These are phyloP conservation scores for Terfezia boudieri DNA, from an alignment of 495 filamentous ascomycete genomes.

Conservation along the genomic window DNA sequence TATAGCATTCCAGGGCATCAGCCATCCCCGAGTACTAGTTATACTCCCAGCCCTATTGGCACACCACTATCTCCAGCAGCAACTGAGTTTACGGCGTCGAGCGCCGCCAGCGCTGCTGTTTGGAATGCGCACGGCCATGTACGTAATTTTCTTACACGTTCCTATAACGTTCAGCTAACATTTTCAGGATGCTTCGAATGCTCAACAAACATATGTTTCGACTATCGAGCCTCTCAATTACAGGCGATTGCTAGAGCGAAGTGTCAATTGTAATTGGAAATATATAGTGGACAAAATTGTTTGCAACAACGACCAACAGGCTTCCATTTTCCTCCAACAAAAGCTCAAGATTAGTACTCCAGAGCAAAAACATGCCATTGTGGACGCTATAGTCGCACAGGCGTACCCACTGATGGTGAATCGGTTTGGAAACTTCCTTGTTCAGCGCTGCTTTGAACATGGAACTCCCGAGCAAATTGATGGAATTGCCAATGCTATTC, in stretches of 20 bases:
- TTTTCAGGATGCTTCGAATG: slow-evolving; percentile 23
- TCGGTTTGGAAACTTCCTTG: slow-evolving; percentile 92
- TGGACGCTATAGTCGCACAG: slow-evolving; percentile 86
- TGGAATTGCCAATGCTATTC: slow-evolving; percentile 83
- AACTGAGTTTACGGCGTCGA: slow-evolving; percentile 44
- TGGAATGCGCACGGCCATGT: slow-evolving; percentile 28
- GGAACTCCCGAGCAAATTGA: slow-evolving; percentile 87
- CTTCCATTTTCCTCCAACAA: slow-evolving; percentile 94
- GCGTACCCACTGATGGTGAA: slow-evolving; percentile 96
- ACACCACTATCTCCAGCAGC: slow-evolving; percentile 70
- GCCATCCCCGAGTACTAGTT: slow-evolving; percentile 30
- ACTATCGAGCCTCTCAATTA: slow-evolving; percentile 93
- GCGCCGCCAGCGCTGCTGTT: slow-evolving; percentile 11
- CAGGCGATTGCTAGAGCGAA: slow-evolving; percentile 81
- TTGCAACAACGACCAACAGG: slow-evolving; percentile 96
- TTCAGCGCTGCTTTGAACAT: slow-evolving; percentile 97
- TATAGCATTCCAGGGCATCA: slow-evolving; percentile 17
- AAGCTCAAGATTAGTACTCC: slow-evolving; percentile 92
- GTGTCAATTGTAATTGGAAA: slow-evolving; percentile 95
- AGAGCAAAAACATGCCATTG: slow-evolving; percentile 92
- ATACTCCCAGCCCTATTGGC: slow-evolving; percentile 49
- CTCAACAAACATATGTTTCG: slow-evolving; percentile 58
- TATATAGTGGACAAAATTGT: slow-evolving; percentile 99
- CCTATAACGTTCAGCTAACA: slow-evolving; percentile 2
- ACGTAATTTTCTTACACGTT: slow-evolving; percentile 21